Evolutionary conservation across 768 basidiomycete genomes (phyloP), one percentile per base, ranked within the genome.

Genomic region (Macrolepiota albuminosa): DNA sequence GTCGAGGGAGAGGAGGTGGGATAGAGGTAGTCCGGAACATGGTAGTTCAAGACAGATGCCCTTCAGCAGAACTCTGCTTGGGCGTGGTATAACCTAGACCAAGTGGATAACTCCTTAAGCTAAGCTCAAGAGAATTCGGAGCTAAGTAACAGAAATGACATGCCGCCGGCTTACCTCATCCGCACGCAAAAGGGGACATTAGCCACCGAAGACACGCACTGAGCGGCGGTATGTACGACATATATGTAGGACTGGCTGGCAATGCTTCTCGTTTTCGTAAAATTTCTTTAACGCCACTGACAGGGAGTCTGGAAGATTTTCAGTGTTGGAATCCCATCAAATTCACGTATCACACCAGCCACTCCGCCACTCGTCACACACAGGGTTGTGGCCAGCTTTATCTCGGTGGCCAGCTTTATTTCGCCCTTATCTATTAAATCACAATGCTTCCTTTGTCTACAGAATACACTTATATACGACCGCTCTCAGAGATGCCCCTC

Each of bases 21-120:
- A 31, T 52, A 50, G 31, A 18, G 13, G 21, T 14, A n/a, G 34
- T 26, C 59, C 59, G 62, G 55, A 64, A 54, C 65, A 66, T 66
- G 49, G 26, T 51, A 24, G 48, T 37, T 3, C 36, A 26, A 45
- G 31, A 31, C 50, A 53, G 42, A n/a, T 56, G 49, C 18, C 3
- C 11, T 37, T 36, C 45, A 54, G 16, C 26, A 18, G 9, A 33
- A 16, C 21, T 33, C 26, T 29, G 16, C 18, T 47, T 47, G 21
- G 9, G 16, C 3, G 29, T 48, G 14, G 26, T 29, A 18, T 42
- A 42, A 16, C 16, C 39, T 16, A 40, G 6, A 43, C 9, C n/a
- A 29, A 11, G 33, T 13, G 29, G 8, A 3, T 16, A 33, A n/a
- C 21, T 21, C 21, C 21, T 29, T 11, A 54, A 46, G 2, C 40